Evolutionary conservation across 2,329 filamentous ascomycete species (phyloP).

Genomic region (Fonsecaea pedrosoi): DNA sequence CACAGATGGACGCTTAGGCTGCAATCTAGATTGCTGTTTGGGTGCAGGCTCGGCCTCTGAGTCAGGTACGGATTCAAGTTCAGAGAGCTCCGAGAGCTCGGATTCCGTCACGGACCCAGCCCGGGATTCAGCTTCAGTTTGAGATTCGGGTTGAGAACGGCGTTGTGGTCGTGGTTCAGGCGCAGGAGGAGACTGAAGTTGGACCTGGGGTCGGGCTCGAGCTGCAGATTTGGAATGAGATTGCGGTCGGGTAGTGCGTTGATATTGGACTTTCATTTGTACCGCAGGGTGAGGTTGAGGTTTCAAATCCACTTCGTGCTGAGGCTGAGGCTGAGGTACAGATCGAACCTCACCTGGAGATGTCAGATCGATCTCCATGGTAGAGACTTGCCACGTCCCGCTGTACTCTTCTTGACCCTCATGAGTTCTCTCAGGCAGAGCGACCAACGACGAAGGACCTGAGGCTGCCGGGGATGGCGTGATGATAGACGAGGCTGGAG

Average conservation of each 20-base stretch:
- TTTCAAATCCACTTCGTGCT: background rate
- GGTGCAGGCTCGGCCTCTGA: background rate
- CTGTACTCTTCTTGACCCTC: conserved; percentile 7
- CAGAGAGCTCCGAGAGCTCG: background rate
- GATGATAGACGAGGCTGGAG: conserved; percentile 31
- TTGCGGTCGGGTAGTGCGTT: background rate
- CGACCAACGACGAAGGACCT: conserved; percentile 7
- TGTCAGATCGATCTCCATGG: conserved; percentile 2
- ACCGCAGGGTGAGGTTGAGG: background rate
- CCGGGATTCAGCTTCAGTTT: background rate
- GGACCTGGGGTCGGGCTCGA: too few relatives aligned
- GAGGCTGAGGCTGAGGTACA: background rate
- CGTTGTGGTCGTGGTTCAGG: background rate
- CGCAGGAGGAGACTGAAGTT: background rate
- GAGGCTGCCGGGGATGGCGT: conserved; percentile 32
- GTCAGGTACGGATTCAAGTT: background rate
- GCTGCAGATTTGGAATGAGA: background rate
- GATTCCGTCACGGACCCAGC: conserved; percentile 4
- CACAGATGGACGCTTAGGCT: background rate
- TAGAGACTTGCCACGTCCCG: background rate
- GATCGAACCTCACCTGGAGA: background rate
- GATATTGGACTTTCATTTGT: background rate
- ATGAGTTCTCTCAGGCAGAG: conserved; percentile 6
- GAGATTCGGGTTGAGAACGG: background rate
- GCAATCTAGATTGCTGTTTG: background rate